phyloP scores from a whole-genome alignment of 73 alveolate species.

The Blepharisma japonicum region DNA sequence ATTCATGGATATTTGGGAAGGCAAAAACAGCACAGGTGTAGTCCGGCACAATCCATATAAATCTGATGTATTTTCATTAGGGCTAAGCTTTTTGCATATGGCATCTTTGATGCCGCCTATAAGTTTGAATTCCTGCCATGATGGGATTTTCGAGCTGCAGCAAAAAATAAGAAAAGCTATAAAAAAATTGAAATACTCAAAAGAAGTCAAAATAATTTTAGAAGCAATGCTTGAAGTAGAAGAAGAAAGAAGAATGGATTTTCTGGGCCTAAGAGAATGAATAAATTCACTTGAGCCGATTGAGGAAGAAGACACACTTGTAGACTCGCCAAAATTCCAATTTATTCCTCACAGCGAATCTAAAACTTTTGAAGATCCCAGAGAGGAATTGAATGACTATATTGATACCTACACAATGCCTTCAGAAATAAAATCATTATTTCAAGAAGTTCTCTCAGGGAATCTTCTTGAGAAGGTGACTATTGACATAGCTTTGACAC shows the following conservation, averaged over 20 bases:
- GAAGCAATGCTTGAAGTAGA: slow-evolving; percentile 9
- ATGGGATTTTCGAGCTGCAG: background rate
- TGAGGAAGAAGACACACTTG: no score
- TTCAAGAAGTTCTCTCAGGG: no score
- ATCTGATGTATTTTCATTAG: slow-evolving; percentile 32
- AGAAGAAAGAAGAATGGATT: slow-evolving; percentile 21
- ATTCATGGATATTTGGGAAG: background rate
- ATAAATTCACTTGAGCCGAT: background rate
- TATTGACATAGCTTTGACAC: no score
- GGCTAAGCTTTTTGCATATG: slow-evolving; percentile 21
- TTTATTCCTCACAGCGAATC: no score
- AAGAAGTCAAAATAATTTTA: background rate
- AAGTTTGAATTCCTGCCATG: background rate
- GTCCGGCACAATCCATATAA: slow-evolving; percentile 13
- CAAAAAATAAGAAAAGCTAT: background rate
- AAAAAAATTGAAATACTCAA: background rate
- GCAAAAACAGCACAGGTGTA: background rate
- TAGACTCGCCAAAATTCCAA: no score
- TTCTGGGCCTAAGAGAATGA: background rate
- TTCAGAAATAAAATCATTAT: no score
- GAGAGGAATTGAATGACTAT: no score
- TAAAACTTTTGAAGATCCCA: no score
- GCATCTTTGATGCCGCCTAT: background rate
- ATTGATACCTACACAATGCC: no score
- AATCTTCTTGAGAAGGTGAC: no score